phyloP scores from a whole-genome alignment of 495 filamentous ascomycete genomes.

The Penicillium tannophilum region DNA sequence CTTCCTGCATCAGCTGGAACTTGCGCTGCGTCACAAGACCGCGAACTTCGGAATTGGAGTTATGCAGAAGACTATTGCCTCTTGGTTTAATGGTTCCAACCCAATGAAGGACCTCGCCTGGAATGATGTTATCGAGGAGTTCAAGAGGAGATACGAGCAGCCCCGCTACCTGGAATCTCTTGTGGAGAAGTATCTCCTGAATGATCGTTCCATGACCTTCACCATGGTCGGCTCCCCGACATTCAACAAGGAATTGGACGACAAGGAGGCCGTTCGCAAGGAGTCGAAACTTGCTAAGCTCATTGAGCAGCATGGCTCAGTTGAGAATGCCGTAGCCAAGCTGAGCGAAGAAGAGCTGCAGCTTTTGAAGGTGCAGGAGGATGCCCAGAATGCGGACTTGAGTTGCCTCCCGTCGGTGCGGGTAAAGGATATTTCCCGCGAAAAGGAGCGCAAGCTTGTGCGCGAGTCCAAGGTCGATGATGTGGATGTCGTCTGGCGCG shows the following conservation, averaged over 20 bases:
- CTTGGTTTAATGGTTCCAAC: conserved; percentile 94
- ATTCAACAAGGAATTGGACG: conserved; percentile 70
- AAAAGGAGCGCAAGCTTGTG: conserved; percentile 69
- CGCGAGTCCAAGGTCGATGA: conserved; percentile 66
- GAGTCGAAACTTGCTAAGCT: conserved; percentile 68
- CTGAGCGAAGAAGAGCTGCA: conserved; percentile 77
- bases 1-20: conserved; percentile 88
- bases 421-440: conserved; percentile 82
- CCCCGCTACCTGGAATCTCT: conserved; percentile 81
- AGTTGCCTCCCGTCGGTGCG: conserved; percentile 85
- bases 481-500: conserved; percentile 82
- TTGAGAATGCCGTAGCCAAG: conserved; percentile 66
- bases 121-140: conserved; percentile 81
- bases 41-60: conserved; percentile 90
- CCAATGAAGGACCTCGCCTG: conserved; percentile 88
- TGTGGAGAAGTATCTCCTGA: conserved; percentile 86
- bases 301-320: conserved; percentile 66
- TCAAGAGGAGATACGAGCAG: conserved; percentile 70
- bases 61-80: conserved; percentile 81
- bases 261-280: conserved; percentile 75
- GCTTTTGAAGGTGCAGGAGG: conserved; percentile 77
- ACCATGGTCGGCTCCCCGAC: conserved; percentile 86
- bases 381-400: conserved; percentile 77
- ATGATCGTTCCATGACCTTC: conserved; percentile 83
- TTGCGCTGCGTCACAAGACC: conserved; percentile 90